A percentile compares a stretch with the other conserved stretches of the same genome.
Conservation (phyloP, 2,329 filamentous ascomycete species). For the Orbilia ellipsospora region DNA sequence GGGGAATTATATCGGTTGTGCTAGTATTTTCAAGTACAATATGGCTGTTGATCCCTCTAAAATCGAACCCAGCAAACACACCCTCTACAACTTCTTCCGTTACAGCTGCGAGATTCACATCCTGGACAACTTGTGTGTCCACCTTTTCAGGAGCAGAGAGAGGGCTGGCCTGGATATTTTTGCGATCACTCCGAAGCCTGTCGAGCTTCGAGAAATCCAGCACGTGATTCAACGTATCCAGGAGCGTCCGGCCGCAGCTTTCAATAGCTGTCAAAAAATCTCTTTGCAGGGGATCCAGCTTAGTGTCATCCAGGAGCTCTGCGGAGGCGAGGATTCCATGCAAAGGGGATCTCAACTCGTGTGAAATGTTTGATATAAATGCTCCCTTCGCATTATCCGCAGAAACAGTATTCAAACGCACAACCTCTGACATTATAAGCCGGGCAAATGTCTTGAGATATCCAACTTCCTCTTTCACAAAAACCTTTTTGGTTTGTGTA, state of each 20-base stretch:
- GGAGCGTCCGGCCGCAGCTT: constrained; percentile 66
- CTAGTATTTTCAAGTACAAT: constrained; percentile 27
- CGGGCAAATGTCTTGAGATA: constrained; percentile 68
- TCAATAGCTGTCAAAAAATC: constrained; percentile 67
- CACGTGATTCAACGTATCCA: constrained; percentile 69
- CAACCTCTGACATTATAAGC: constrained; percentile 70
- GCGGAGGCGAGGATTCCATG: constrained; percentile 70
- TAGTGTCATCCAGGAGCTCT: constrained; percentile 69
- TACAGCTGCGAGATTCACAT: constrained; percentile 63
- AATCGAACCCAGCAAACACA: constrained; percentile 65
- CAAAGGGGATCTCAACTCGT: constrained; percentile 72
- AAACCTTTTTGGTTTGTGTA: constrained; percentile 63
- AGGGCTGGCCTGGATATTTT: constrained; percentile 17
- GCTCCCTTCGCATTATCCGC: constrained; percentile 69
- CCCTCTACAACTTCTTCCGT: constrained; percentile 67
- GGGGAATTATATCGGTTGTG: constrained; percentile 56
- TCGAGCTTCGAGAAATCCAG: constrained; percentile 64
- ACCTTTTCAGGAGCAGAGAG: constrained; percentile 35
- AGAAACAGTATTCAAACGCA: constrained; percentile 65
- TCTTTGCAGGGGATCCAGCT: constrained; percentile 65
- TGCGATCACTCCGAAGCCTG: constrained; percentile 40
- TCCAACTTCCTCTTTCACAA: constrained; percentile 66
- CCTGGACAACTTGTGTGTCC: constrained; percentile 56
- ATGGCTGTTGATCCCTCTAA: constrained; percentile 57
- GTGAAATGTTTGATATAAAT: constrained; percentile 71